Base-by-base conservation (phyloP, 192 early-diverging fungal genomes). In the Phlyctochytrium arcticum region DNA sequence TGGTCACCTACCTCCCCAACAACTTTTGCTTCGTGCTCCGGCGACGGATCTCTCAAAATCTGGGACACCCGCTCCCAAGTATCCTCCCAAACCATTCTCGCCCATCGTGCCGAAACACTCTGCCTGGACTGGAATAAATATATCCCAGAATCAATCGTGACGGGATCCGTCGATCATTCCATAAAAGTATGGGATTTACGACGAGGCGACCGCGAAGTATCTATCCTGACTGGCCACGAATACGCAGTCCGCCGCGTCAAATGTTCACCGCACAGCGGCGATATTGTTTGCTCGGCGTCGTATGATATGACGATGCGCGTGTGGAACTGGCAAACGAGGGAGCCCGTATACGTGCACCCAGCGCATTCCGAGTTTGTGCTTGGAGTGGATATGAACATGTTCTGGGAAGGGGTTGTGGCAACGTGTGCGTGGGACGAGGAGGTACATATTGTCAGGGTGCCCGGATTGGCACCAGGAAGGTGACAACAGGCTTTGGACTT, bases 71-170 rank as follows among this genome's bases (percentile, higher is more conserved):
- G 92, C 37, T 68, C 76, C 8, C 92, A 91, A 2, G 64, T 75
- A 37, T 76, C 73, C 17, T 39, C 65, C 4, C 57, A 54, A 24
- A 75, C 83, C 4, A 61, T 84, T 31, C 63, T 56, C 33, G 94
- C 93, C 21, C 97, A 99, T 70, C 70, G 72, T 27, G 87, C 88
- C 57, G 94, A 99, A 73, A 81, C 94, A 5, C 76, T 99, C 17
- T 88, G 93, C 5, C 62, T 96, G 53, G 97, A 99, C 62, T 99
- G 95, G 95, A 96, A 96, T 75, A 99, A 99, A 72, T 99, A 99
- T 71, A 78, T 86, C 34, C 83, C 88, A 5, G 73, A 92, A 59
- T 76, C 79, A 17, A 63, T 99, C n/a, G 92, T 89, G 5, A 95
- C 96, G 3, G 92, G 90, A 2, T 90, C 88, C 34, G 92, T 93